These are phyloP conservation scores for Naganishia cerealis DNA, from an alignment of 1,284 basidiomycete species.

Conservation along the genomic window DNA sequence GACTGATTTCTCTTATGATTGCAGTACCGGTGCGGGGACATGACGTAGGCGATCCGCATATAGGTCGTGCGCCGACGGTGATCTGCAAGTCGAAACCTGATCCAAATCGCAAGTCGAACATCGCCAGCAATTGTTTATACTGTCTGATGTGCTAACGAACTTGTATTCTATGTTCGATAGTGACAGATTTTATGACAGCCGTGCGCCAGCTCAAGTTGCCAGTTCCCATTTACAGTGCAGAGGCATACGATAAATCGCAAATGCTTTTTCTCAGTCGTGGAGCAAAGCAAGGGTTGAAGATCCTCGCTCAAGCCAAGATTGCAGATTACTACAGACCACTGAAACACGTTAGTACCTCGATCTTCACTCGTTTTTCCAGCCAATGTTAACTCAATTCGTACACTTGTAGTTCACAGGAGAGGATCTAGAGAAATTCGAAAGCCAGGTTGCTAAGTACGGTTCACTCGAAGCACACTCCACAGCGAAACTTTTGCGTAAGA, in stretches of 20 bases:
- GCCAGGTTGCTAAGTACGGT: slow-evolving; percentile 46
- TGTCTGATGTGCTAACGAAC: neutral
- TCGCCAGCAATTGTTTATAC: neutral
- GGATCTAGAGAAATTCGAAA: slow-evolving; percentile 45
- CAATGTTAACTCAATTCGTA: neutral
- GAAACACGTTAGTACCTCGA: slow-evolving; percentile 10
- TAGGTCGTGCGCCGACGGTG: slow-evolving; percentile 18
- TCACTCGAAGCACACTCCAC: slow-evolving; percentile 51
- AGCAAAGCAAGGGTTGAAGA: slow-evolving; percentile 4
- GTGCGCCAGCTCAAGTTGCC: slow-evolving; percentile 23
- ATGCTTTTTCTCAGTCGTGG: slow-evolving; percentile 12
- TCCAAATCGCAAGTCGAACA: slow-evolving; percentile 19
- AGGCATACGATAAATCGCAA: slow-evolving; percentile 29
- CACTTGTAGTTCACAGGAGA: slow-evolving; percentile 43
- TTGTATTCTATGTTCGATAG: neutral
- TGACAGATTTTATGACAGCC: slow-evolving; percentile 18
- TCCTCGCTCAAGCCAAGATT: slow-evolving; percentile 9
- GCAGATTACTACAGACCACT: slow-evolving; percentile 29
- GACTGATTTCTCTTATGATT: neutral
- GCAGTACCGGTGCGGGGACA: slow-evolving; percentile 17
- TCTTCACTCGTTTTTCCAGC: neutral
- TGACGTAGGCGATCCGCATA: slow-evolving; percentile 4
- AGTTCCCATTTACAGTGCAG: slow-evolving; percentile 21
- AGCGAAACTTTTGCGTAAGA: slow-evolving; percentile 43
- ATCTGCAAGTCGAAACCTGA: slow-evolving; percentile 24